Conservation (phyloP, 768 basidiomycete species). For the Lactifluus pinguis region DNA sequence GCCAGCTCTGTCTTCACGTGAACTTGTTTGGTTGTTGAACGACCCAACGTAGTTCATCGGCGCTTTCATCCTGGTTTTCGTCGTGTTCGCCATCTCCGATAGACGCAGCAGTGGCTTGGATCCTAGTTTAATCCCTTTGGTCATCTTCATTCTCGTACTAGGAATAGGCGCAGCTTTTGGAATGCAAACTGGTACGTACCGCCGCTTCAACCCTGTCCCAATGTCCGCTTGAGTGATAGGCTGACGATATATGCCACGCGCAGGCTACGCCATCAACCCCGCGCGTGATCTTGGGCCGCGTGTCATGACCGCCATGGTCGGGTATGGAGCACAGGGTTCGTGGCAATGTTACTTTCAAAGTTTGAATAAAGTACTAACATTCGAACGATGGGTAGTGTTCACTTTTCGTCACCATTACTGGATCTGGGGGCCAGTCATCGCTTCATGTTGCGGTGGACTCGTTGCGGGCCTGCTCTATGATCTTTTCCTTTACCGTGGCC, state of each 20-base stretch:
- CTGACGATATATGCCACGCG: neutral
- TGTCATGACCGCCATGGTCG: conserved; percentile 59
- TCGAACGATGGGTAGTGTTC: conserved; percentile 25
- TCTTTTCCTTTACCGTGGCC: conserved; percentile 44
- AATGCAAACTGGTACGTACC: conserved; percentile 39
- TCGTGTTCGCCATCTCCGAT: conserved; percentile 47
- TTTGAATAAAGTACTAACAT: neutral
- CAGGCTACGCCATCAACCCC: conserved; percentile 57
- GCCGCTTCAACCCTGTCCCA: too few species aligned
- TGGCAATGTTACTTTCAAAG: neutral
- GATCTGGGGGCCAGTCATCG: conserved; percentile 61
- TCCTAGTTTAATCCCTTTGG: conserved; percentile 44
- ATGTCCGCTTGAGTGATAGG: neutral
- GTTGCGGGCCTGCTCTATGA: conserved; percentile 51
- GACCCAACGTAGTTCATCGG: conserved; percentile 38
- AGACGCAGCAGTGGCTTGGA: conserved; percentile 41
- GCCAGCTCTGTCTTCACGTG: neutral
- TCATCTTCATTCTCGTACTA: conserved; percentile 44
- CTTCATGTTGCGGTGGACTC: conserved; percentile 50
- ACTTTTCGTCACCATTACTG: conserved; percentile 52
- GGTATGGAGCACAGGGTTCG: conserved; percentile 47
- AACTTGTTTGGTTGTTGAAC: neutral
- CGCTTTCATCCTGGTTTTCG: conserved; percentile 46
- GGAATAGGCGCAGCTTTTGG: conserved; percentile 51
- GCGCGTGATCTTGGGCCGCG: conserved; percentile 68